Evolutionary conservation across 1,139 yeast genomes (phyloP).

Genomic region (Pichia sp.): DNA sequence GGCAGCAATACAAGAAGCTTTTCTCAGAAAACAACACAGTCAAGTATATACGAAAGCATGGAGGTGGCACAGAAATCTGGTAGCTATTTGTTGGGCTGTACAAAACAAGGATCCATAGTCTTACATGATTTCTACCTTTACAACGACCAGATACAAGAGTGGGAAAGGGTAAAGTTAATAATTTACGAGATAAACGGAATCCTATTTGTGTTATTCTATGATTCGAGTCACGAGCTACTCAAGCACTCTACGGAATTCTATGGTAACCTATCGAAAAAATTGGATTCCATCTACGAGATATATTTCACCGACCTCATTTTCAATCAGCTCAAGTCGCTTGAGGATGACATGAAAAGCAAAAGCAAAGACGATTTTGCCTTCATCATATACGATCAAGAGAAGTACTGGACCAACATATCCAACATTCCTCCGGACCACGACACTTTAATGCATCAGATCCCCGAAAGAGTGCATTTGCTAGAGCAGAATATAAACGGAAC

Average conservation of each 20-base stretch:
- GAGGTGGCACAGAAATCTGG: slow-evolving; percentile 20
- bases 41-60: slow-evolving; percentile 15
- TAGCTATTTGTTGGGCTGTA: slow-evolving; percentile 24
- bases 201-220: slow-evolving; percentile 22
- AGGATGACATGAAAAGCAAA: slow-evolving; percentile 11
- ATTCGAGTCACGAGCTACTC: slow-evolving; percentile 8
- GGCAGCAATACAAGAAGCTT: slow-evolving; percentile 1
- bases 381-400: slow-evolving; percentile 13
- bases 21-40: not conserved
- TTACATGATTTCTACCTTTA: slow-evolving; percentile 18
- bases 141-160: not conserved
- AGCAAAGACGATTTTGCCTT: slow-evolving; percentile 6
- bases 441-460: slow-evolving; percentile 10
- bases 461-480: slow-evolving; percentile 4
- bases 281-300: slow-evolving; percentile 32
- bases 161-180: slow-evolving; percentile 16
- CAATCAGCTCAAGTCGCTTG: slow-evolving; percentile 25
- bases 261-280: slow-evolving; percentile 35
- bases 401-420: slow-evolving; percentile 13
- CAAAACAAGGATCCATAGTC: slow-evolving; percentile 19
- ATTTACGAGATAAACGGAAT: slow-evolving; percentile 31
- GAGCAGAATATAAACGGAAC: slow-evolving; percentile 6
- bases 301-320: slow-evolving; percentile 26
- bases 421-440: slow-evolving; percentile 16
- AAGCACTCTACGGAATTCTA: slow-evolving; percentile 11